Evolutionary conservation across 371 early-diverging fungal species (phyloP).

Genomic region (Syncephalastrum contaminatum): DNA sequence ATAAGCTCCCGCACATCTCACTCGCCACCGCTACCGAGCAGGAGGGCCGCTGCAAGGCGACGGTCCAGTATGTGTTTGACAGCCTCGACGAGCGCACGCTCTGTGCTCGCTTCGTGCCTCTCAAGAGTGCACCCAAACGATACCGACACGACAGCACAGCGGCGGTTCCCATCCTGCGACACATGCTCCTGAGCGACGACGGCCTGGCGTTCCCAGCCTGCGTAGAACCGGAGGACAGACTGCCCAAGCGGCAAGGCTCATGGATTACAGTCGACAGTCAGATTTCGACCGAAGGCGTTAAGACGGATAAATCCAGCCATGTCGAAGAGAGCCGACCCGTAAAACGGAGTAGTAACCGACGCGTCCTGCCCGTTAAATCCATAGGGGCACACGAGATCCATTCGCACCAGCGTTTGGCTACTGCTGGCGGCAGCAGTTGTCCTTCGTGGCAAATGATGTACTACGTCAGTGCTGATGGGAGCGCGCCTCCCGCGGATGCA

Average conservation of each 20-base stretch:
- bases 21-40: constrained; percentile 14
- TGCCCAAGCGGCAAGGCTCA: constrained; percentile 4
- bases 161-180: constrained; percentile 6
- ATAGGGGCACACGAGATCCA: no score
- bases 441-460: no score
- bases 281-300: no score
- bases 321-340: no score
- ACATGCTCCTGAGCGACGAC: constrained; percentile 1
- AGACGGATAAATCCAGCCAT: no score
- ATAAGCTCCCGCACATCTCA: constrained; percentile 11
- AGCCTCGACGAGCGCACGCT: constrained; percentile 11
- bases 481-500: no score
- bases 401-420: no score
- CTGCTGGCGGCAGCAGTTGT: no score
- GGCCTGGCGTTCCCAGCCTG: neutral
- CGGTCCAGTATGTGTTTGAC: constrained; percentile 6
- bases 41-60: constrained; percentile 13
- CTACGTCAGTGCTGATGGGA: no score
- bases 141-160: constrained; percentile 11
- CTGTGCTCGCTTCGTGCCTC: constrained; percentile 11
- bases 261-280: constrained; percentile 10
- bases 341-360: no score
- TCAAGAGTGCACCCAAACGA: constrained; percentile 4
- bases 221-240: neutral
- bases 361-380: no score